Evolutionary conservation across 768 basidiomycete species (phyloP).

Genomic region (Panaeolus cyanescens): DNA sequence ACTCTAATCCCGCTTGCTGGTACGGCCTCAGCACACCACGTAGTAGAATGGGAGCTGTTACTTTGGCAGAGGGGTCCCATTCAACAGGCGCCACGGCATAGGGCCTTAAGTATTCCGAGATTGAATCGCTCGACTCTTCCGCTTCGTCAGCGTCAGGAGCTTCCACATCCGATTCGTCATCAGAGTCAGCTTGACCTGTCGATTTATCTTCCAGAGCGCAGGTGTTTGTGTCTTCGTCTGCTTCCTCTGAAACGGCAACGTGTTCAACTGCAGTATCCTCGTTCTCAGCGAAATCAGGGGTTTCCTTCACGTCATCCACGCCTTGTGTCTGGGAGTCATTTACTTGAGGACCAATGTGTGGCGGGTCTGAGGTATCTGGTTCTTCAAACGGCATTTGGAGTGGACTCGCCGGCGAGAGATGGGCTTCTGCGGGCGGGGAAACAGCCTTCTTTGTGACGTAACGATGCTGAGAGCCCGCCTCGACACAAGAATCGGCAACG

Average conservation of each 20-base stretch:
- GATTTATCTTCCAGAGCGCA: neutral
- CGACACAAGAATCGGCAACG: constrained; percentile 4
- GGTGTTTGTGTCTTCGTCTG: neutral
- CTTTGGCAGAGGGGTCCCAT: constrained; percentile 60
- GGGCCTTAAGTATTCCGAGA: constrained; percentile 61
- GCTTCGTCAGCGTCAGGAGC: constrained; percentile 21
- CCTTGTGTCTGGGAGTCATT: no score
- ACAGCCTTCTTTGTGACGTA: neutral
- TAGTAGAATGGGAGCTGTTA: constrained; percentile 71
- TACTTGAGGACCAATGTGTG: no score
- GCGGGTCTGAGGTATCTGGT: no score
- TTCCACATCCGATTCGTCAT: constrained; percentile 9
- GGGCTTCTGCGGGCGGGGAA: no score
- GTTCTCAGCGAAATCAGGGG: neutral
- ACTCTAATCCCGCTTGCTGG: constrained; percentile 91
- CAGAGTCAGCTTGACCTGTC: constrained; percentile 3
- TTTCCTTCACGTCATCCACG: no score
- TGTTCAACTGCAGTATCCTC: neutral
- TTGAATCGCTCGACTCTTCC: constrained; percentile 33
- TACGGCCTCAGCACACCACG: constrained; percentile 91
- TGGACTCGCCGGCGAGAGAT: no score
- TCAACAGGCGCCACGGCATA: constrained; percentile 74
- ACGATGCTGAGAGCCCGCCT: neutral
- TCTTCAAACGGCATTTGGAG: no score
- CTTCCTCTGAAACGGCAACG: neutral